Conservation (phyloP, 1,139 yeast species). For the Blastobotrys ciferrii region DNA sequence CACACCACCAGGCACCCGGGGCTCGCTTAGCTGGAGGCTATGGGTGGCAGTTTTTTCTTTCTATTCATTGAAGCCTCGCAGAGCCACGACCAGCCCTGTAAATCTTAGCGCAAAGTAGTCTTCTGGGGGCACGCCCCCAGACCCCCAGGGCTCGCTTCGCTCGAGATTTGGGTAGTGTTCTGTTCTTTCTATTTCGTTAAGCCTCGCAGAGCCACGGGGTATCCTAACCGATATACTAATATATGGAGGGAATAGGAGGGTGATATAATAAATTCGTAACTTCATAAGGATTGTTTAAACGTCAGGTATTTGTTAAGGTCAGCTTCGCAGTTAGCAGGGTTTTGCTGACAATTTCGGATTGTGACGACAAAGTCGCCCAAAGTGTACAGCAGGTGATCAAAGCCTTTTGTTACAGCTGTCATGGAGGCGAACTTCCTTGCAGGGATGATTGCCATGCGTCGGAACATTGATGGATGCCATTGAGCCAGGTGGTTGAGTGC, state of each 20-base stretch:
- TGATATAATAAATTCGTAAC: background rate
- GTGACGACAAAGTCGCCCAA: conserved; percentile 40
- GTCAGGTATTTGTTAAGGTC: conserved; percentile 4
- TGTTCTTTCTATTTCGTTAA: too few species aligned
- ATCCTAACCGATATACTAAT: too few species aligned
- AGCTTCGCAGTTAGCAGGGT: conserved; percentile 10
- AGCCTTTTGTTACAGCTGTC: conserved; percentile 16
- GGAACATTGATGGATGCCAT: conserved; percentile 85
- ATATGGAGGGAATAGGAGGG: background rate
- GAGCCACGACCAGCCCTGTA: too few species aligned
- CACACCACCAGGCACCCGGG: too few species aligned
- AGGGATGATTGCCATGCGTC: conserved; percentile 71
- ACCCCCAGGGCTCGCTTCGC: too few species aligned
- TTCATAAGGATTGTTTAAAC: conserved; percentile 2
- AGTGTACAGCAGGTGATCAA: conserved; percentile 29
- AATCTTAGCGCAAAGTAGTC: too few species aligned
- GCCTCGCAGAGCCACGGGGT: too few species aligned
- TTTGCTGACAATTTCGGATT: conserved; percentile 32
- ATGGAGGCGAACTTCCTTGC: conserved; percentile 45
- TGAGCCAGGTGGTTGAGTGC: conserved; percentile 81
- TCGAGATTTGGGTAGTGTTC: too few species aligned
- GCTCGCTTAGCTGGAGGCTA: too few species aligned
- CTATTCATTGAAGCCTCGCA: too few species aligned
- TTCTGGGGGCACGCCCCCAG: too few species aligned
- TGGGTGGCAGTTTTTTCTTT: too few species aligned